A percentile compares a stretch with the other conserved stretches of the same genome.
These are phyloP conservation scores for Zygnema cylindricum DNA, from an alignment of 139 green algal species.

Conservation along the genomic window DNA sequence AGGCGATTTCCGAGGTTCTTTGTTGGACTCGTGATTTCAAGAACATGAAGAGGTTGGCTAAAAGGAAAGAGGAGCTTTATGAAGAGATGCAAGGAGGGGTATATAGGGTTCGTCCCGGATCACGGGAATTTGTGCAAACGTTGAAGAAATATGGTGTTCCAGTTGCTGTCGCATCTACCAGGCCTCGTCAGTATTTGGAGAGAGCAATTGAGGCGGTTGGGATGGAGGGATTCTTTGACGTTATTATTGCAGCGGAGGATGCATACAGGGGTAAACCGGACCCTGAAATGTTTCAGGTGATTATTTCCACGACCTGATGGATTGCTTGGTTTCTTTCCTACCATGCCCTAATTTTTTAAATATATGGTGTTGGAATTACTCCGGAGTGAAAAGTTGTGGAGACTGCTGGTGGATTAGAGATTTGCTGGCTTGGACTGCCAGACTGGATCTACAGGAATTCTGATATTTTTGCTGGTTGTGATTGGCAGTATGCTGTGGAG, in stretches of 20 bases:
- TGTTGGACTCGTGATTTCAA: slow-evolving; percentile 86
- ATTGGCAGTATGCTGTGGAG: slow-evolving; percentile 62
- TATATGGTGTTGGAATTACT: neutral
- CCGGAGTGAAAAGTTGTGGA: no score
- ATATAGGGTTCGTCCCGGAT: slow-evolving; percentile 29
- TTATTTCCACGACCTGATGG: no score
- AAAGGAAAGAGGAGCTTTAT: slow-evolving; percentile 81
- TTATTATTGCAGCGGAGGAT: slow-evolving; percentile 83
- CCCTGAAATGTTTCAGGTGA: slow-evolving; percentile 69
- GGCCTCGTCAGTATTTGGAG: slow-evolving; percentile 68
- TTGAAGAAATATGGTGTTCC: slow-evolving; percentile 77
- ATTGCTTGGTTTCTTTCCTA: no score
- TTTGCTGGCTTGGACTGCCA: no score
- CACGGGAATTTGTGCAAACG: slow-evolving; percentile 75
- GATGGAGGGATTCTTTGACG: slow-evolving; percentile 74
- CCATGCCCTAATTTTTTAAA: neutral
- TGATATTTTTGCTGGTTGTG: no score
- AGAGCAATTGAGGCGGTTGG: slow-evolving; percentile 66
- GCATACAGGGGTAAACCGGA: slow-evolving; percentile 75
- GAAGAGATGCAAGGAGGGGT: slow-evolving; percentile 63
- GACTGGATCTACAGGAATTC: no score
- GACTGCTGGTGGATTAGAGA: no score
- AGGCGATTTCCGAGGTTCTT: slow-evolving; percentile 86
- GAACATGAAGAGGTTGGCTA: slow-evolving; percentile 73
- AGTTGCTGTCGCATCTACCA: slow-evolving; percentile 76